Evolutionary conservation across 2,329 filamentous ascomycete genomes (phyloP), one percentile per base, ranked within the genome.

Genomic region (Bipolaris bicolor): DNA sequence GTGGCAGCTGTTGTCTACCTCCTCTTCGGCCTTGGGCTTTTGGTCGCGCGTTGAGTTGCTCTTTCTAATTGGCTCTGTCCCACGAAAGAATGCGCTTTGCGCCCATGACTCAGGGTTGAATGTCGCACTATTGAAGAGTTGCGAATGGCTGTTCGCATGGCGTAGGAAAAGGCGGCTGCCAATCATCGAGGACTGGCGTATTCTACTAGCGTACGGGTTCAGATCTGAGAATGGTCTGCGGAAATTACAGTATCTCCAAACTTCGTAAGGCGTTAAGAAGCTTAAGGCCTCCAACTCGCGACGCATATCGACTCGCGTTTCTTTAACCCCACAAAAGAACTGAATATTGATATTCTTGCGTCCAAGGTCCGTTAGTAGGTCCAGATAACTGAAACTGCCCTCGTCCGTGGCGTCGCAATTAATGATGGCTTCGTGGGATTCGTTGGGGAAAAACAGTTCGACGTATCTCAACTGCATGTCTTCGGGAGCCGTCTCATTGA

Each of bases 381-480:
- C n/a, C 13, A 36, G 5, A 18, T 61, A 61, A 24, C 53, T 31
- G 6, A 45, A 40, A 5, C 22, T 31, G 7, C 58, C 45, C 10
- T 57, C 24, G 31, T 58, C 47, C 6, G 9, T 22, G 18, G 22
- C 37, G 16, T 57, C 43, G 20, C 61, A 63, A 7, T 58, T 54
- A 11, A 48, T 43, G 15, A 67, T 58, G 16, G 49, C 60, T 5
- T 58, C 26, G 20, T 52, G 53, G 3, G 64, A 44, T 20, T 55
- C 55, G 7, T 36, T 40, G 2, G 49, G 26, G 48, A 65, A 62
- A 46, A 46, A 58, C 3, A 68, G 48, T 15, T 64, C 55, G 15
- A 68, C 36, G n/a, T 43, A 41, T 39, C 51, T 51, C 6, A 69
- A 44, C 1, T 55, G 52, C 1, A 55, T 36, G 4, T 41, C 13